Evolutionary conservation across 495 filamentous ascomycete species (phyloP).

Genomic region (Pseudomonodictys pantanalensis): DNA sequence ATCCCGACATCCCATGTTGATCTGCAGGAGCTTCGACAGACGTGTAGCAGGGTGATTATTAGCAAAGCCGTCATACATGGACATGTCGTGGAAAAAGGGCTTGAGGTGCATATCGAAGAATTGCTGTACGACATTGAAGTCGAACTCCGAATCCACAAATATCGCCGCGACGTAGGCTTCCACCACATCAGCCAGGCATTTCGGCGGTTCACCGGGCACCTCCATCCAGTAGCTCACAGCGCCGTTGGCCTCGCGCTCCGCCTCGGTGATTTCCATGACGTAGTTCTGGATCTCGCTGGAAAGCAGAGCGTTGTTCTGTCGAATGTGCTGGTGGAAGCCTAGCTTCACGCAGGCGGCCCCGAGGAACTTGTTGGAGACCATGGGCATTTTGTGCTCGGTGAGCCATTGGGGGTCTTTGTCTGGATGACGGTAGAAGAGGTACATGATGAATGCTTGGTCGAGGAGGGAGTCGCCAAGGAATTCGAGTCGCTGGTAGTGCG

Average conservation of each 20-base stretch:
- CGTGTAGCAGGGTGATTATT: constrained; percentile 77
- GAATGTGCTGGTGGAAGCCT: constrained; percentile 71
- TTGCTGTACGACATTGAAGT: constrained; percentile 65
- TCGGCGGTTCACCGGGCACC: constrained; percentile 66
- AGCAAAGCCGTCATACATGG: constrained; percentile 82
- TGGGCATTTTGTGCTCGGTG: constrained; percentile 99
- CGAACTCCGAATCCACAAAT: constrained; percentile 86
- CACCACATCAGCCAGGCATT: constrained; percentile 81
- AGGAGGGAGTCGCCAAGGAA: constrained; percentile 89
- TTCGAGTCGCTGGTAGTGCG: constrained; percentile 88
- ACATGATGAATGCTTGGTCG: constrained; percentile 81
- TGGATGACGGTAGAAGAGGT: constrained; percentile 73
- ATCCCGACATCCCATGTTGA: constrained; percentile 53
- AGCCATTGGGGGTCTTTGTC: constrained; percentile 91
- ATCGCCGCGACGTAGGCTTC: constrained; percentile 88
- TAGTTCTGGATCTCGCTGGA: constrained; percentile 67
- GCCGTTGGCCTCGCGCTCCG: constrained; percentile 52
- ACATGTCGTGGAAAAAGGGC: constrained; percentile 84
- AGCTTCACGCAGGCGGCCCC: constrained; percentile 76
- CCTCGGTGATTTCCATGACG: constrained; percentile 62
- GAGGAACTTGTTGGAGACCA: constrained; percentile 96
- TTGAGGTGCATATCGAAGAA: constrained; percentile 75
- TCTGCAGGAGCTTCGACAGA: constrained; percentile 51
- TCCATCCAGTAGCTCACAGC: constrained; percentile 75
- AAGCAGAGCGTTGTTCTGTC: constrained; percentile 56